Conservation (phyloP, 805 yeast species). For the Martiniozyma abietophila region DNA sequence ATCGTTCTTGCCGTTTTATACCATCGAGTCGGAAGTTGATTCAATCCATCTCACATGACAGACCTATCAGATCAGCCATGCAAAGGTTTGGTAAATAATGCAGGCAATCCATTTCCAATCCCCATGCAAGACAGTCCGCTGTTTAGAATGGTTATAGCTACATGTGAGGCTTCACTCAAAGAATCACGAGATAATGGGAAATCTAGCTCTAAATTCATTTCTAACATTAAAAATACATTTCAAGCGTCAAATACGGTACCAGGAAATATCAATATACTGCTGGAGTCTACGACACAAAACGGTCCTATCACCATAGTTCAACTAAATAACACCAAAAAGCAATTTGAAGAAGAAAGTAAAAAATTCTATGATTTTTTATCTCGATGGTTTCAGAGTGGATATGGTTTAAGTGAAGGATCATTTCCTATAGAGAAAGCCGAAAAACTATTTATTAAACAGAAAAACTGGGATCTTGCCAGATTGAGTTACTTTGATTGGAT, state of each 20-base stretch:
- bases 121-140: constrained; percentile 31
- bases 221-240: constrained; percentile 14
- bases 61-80: too few relatives aligned
- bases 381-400: constrained; percentile 26
- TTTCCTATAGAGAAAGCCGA: constrained; percentile 20
- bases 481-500: constrained; percentile 24
- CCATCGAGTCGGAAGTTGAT: too few relatives aligned
- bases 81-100: too few relatives aligned
- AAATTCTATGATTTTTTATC: constrained; percentile 29
- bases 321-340: constrained; percentile 14
- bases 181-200: constrained; percentile 13
- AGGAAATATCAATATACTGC: too few relatives aligned
- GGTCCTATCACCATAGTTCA: constrained; percentile 5
- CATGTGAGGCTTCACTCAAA: constrained; percentile 21
- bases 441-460: constrained; percentile 23
- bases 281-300: too few relatives aligned
- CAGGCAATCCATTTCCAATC: constrained; percentile 20
- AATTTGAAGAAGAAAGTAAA: constrained; percentile 30
- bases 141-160: constrained; percentile 22
- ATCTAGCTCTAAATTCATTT: constrained; percentile 8
- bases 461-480: constrained; percentile 24
- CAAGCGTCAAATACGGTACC: background rate
- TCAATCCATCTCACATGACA: too few relatives aligned
- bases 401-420: constrained; percentile 9
- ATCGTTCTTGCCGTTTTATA: too few relatives aligned